These are phyloP conservation scores for Ogataea trehalophila DNA, from an alignment of 805 yeast genomes.

Conservation along the genomic window DNA sequence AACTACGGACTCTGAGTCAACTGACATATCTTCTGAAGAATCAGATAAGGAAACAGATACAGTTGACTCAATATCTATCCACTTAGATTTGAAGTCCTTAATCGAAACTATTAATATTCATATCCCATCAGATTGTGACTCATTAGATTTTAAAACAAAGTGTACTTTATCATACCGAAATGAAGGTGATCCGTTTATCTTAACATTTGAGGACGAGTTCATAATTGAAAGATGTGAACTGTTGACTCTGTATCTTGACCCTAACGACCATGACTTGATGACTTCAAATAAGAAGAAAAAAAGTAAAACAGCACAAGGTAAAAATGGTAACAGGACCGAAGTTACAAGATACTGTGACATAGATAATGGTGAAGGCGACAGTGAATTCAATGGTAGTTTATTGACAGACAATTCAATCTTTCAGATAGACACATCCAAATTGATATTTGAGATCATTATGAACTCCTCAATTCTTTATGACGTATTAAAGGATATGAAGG, in stretches of 20 bases:
- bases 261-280: constrained; percentile 1
- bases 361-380: background rate
- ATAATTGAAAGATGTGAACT: constrained; percentile 56
- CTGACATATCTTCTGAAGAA: constrained; percentile 1
- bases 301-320: background rate
- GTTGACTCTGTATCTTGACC: constrained; percentile 35
- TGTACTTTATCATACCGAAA: constrained; percentile 49
- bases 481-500: constrained; percentile 52
- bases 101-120: constrained; percentile 47
- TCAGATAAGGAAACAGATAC: constrained; percentile 5
- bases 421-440: constrained; percentile 34
- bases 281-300: background rate
- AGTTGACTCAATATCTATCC: constrained; percentile 25
- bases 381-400: constrained; percentile 13
- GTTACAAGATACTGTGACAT: constrained; percentile 29
- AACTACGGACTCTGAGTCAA: no score
- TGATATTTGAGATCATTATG: constrained; percentile 48
- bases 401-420: constrained; percentile 28
- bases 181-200: constrained; percentile 47
- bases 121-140: constrained; percentile 24
- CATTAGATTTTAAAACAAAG: constrained; percentile 28
- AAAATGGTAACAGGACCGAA: constrained; percentile 2
- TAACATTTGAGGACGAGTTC: constrained; percentile 49
- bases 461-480: constrained; percentile 49
- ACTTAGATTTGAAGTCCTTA: constrained; percentile 42